Conservation (phyloP, 2,329 filamentous ascomycete genomes). For the Apiospora kogelbergensis region DNA sequence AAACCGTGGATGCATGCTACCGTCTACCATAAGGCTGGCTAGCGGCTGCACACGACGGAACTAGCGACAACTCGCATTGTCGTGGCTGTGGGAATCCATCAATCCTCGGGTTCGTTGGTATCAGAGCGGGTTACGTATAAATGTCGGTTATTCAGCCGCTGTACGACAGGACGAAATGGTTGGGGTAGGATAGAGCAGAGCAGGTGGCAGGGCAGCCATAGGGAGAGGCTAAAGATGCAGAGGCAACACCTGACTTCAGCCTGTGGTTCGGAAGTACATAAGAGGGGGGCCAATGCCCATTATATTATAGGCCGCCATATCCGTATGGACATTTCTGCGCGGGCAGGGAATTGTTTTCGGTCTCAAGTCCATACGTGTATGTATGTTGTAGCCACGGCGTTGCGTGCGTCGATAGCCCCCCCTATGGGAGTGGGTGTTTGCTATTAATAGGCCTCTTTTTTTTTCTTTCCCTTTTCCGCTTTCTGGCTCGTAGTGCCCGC, state of each 20-base stretch:
- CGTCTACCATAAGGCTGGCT: neutral
- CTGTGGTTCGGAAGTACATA: neutral
- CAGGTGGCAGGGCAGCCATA: neutral
- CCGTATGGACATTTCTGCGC: neutral
- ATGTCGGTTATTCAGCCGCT: neutral
- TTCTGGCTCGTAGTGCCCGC: neutral
- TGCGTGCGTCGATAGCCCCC: neutral
- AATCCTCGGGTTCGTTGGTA: neutral
- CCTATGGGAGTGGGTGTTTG: neutral
- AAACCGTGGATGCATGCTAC: no score
- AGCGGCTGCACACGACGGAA: neutral
- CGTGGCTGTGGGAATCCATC: neutral
- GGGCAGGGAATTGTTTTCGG: neutral
- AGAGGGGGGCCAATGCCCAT: neutral
- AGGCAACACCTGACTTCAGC: neutral
- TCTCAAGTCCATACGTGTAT: neutral
- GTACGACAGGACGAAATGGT: neutral
- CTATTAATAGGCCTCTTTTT: constrained; percentile 7
- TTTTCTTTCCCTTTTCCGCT: neutral
- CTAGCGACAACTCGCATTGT: neutral
- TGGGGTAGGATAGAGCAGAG: neutral
- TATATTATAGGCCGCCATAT: constrained; percentile 5
- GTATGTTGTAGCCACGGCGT: neutral
- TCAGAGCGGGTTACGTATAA: neutral
- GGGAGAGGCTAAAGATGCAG: neutral